Percentiles rank a stretch among this genome's conserved stretches.
These are phyloP conservation scores for Drechslerella dactyloides DNA, from an alignment of 2,329 filamentous ascomycete genomes.

Conservation along the genomic window DNA sequence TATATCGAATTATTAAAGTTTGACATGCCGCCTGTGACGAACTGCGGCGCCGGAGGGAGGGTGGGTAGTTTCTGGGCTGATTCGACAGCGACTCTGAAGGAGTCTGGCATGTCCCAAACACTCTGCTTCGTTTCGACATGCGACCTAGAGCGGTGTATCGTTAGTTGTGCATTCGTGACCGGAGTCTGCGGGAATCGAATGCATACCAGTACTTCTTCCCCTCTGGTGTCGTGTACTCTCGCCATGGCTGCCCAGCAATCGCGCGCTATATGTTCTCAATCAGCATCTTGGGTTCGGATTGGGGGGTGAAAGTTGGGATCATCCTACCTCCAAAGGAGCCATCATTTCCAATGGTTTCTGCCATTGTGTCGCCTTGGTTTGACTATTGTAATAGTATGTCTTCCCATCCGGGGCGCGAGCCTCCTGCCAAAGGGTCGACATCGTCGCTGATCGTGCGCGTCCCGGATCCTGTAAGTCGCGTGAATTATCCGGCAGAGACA, in stretches of 20 bases:
- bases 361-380: slow-evolving; percentile 91
- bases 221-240: slow-evolving; percentile 84
- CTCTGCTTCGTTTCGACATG: slow-evolving; percentile 90
- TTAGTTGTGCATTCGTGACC: slow-evolving; percentile 1
- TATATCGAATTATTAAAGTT: slow-evolving; percentile 56
- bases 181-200: neutral
- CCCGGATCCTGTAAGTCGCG: slow-evolving; percentile 24
- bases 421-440: slow-evolving; percentile 75
- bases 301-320: slow-evolving; percentile 44
- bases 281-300: neutral
- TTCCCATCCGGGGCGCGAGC: slow-evolving; percentile 80
- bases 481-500: slow-evolving; percentile 10
- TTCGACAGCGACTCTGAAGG: slow-evolving; percentile 76
- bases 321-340: slow-evolving; percentile 75
- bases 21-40: slow-evolving; percentile 66
- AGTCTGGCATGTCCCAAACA: slow-evolving; percentile 91
- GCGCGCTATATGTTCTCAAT: slow-evolving; percentile 67
- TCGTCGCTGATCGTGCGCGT: slow-evolving; percentile 55
- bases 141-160: slow-evolving; percentile 60
- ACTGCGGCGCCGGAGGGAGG: slow-evolving; percentile 59
- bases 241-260: slow-evolving; percentile 84
- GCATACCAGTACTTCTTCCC: slow-evolving; percentile 83
- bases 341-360: slow-evolving; percentile 89
- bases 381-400: slow-evolving; percentile 86
- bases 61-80: slow-evolving; percentile 55